phyloP scores from a whole-genome alignment of 345 rosid genomes.

The Arabis alpina region DNA sequence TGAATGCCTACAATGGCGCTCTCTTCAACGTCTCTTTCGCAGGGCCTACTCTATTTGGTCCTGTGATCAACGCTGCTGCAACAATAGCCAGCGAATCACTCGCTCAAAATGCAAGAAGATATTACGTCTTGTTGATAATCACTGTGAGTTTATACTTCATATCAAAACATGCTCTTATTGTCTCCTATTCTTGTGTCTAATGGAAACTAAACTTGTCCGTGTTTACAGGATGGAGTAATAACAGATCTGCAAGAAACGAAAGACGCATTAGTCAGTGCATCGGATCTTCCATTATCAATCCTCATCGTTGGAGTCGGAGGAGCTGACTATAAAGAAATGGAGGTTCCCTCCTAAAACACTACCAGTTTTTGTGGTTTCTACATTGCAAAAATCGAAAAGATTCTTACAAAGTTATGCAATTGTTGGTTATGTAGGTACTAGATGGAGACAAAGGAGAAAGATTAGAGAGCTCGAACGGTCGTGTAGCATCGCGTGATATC shows the following conservation, averaged over 20 bases:
- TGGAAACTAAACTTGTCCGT: slow-evolving; percentile 4
- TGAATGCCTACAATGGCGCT: slow-evolving; percentile 78
- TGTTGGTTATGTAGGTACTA: slow-evolving; percentile 53
- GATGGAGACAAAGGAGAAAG: slow-evolving; percentile 93
- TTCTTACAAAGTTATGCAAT: background rate
- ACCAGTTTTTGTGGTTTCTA: background rate
- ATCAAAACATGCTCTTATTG: background rate
- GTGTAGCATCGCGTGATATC: slow-evolving; percentile 89
- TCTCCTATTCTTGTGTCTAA: too few species aligned
- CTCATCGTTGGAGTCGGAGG: slow-evolving; percentile 98
- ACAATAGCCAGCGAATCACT: slow-evolving; percentile 72
- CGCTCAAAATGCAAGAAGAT: slow-evolving; percentile 57
- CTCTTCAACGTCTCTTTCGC: slow-evolving; percentile 93
- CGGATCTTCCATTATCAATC: slow-evolving; percentile 88
- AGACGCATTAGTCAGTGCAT: slow-evolving; percentile 91
- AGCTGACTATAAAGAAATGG: slow-evolving; percentile 99
- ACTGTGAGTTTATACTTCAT: slow-evolving; percentile 57
- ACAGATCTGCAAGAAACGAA: slow-evolving; percentile 97
- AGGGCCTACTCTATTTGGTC: slow-evolving; percentile 98
- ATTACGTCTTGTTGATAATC: slow-evolving; percentile 83
- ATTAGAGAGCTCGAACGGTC: slow-evolving; percentile 81
- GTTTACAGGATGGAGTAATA: slow-evolving; percentile 79
- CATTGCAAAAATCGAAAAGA: background rate
- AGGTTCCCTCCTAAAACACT: slow-evolving; percentile 50
- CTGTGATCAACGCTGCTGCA: slow-evolving; percentile 78